Evolutionary conservation across 2,329 filamentous ascomycete species (phyloP), one percentile per base, ranked within the genome.

Genomic region (Fusarium redolens): DNA sequence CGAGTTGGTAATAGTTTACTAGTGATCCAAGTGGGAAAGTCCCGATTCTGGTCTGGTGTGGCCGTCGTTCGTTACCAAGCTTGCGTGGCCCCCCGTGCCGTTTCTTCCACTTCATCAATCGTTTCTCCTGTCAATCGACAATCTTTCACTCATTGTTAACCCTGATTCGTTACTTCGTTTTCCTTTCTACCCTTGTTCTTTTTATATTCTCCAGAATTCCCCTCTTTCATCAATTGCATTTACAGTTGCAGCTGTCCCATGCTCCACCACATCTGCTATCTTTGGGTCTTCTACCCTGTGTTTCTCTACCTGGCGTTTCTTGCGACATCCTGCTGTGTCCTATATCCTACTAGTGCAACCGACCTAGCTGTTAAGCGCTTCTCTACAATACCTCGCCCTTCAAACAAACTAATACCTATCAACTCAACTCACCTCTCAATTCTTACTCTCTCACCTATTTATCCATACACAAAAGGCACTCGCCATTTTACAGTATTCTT

Each of bases 51-150:
- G 43, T 43, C 40, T 54, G 50, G 50, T 54, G 50, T 54, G 58
- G 30, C 28, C 28, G 52, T 67, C 56, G 61, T 59, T 68, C 57
- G 58, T 52, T 71, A 37, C 58, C 54, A 68, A 57, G 69, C 61
- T 73, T 73, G 72, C 72, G 72, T 75, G 72, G 72, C 72, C 72
- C 71, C 71, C 60, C 59, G 63, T 74, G 68, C 72, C 68, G 72
- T 69, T 61, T 66, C 57, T 72, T 67, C 72, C 68, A 63, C 68
- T 62, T 68, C 51, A 43, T 35, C 45, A 51, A 61, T 61, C 64
- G 59, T 61, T 50, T 69, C 71, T 74, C 68, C 63, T 73, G 66
- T 71, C 55, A 74, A 71, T 61, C 62, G 40, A 65, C 44, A 62
- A 65, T 54, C 56, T 57, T 38, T 51, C 37, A n/a, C 57, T 45